Conservation (phyloP, 2,329 filamentous ascomycete genomes). For the Emmonsia crescens region DNA sequence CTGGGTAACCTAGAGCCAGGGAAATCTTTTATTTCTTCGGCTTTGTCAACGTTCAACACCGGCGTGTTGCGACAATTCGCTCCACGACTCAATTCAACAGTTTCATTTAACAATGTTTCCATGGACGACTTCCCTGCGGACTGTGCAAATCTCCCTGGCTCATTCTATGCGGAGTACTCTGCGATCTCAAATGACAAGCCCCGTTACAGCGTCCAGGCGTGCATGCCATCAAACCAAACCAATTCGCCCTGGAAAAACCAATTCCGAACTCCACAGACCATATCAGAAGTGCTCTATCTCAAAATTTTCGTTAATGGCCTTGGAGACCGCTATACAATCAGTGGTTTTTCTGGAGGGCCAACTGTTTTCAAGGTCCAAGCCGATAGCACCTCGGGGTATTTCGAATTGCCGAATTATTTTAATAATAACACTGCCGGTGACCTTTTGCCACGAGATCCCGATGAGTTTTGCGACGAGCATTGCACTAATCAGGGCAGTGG, state of each 20-base stretch:
- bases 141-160: neutral
- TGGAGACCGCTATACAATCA: neutral
- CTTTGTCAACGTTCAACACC: neutral
- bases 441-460: neutral
- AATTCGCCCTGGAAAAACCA: neutral
- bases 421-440: neutral
- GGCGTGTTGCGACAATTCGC: neutral
- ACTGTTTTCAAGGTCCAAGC: conserved; percentile 13
- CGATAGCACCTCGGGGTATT: conserved; percentile 11
- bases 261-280: neutral
- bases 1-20: neutral
- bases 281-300: neutral
- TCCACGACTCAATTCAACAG: neutral
- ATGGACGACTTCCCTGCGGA: neutral
- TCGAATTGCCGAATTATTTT: conserved; percentile 4
- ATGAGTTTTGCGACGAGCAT: neutral
- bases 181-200: neutral
- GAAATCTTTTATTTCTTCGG: neutral
- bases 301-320: neutral
- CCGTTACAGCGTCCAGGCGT: neutral
- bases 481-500: neutral
- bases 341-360: neutral
- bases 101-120: neutral
- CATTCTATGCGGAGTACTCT: neutral
- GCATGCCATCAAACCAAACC: neutral